Base-by-base conservation (phyloP, 805 yeast species). In the Ogataea pilisensis region DNA sequence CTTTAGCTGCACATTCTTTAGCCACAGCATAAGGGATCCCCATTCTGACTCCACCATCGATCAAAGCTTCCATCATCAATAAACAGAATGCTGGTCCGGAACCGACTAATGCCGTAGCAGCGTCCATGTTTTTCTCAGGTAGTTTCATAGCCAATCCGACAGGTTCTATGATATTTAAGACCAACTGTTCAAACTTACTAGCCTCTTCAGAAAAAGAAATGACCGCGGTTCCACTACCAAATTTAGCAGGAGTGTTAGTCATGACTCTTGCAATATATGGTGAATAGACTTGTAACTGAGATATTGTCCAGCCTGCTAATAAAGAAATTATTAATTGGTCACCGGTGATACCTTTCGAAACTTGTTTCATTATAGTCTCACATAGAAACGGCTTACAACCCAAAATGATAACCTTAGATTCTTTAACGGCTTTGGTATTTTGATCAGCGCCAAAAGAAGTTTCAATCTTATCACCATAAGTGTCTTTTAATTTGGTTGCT, bases 181-280 rank as follows among this genome's bases (percentile, higher is more conserved):
- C 79, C 46, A 68, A 64, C 1, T 73, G 74, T 48, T 72, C 72
- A 34, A 68, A 66, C 24, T 57, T 53, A 28, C 65, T 68, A 16
- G 80, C 81, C 9, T 63, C 64, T 2, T 63, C 47, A 8, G 91
- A 78, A 56, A 85, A 80, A 2, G 96, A 76, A n/a, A 93, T 80
- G 30, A 88, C 89, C 9, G 98, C 96, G 73, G 91, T 88, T 38
- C 98, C 99, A 52, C 82, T 78, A 18, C 97, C 96, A 61, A 76
- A 86, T 61, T 82, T 82, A 16, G 96, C 95, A 3, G 99, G 97
- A 0, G 99, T 93, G 66, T 91, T 93, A 34, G 99, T 91, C 95
- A 95, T 90, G n/a, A 95, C 95, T 48, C 95, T 76, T 18, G 95
- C 86, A 25, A 91, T 80, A 43, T 71, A 67, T 6, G 72, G 67